phyloP scores from a whole-genome alignment of 495 filamentous ascomycete genomes.

The Trichocladium antarcticum region DNA sequence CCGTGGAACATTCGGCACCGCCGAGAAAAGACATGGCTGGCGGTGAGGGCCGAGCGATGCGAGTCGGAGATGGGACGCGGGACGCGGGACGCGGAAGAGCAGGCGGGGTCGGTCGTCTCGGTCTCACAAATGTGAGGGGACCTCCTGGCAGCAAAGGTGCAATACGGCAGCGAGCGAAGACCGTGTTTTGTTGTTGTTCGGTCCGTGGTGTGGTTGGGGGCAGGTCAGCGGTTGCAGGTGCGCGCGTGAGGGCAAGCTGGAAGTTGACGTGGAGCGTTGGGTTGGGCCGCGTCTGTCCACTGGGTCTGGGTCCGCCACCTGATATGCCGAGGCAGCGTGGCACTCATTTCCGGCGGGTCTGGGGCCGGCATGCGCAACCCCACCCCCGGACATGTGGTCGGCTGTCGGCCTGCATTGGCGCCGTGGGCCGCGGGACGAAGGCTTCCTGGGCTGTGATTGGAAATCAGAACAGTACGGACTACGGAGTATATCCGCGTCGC shows the following conservation, averaged over 20 bases:
- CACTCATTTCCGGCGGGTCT: background rate
- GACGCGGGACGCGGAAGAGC: background rate
- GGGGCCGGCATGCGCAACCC: background rate
- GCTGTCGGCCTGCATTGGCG: background rate
- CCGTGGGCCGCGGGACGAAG: background rate
- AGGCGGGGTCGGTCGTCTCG: background rate
- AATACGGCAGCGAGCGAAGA: slow-evolving; percentile 8
- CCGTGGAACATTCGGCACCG: slow-evolving; percentile 94
- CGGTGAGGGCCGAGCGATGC: background rate
- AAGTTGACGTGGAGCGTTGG: background rate
- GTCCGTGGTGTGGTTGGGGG: background rate
- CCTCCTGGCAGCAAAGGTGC: background rate
- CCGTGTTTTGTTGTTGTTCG: too few species aligned
- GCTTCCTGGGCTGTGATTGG: background rate
- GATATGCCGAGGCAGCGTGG: slow-evolving; percentile 6
- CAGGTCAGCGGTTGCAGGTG: background rate
- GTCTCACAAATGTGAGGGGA: background rate
- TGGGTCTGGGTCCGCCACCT: background rate
- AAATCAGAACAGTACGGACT: too few species aligned
- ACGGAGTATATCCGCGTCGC: too few species aligned
- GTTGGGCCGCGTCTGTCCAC: background rate
- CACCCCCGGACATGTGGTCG: background rate
- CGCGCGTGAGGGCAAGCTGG: background rate
- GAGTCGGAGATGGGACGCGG: background rate
- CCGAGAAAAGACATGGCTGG: slow-evolving; percentile 78